Conservation (phyloP, 352 stramenopile species). For the Lagenidium giganteum region DNA sequence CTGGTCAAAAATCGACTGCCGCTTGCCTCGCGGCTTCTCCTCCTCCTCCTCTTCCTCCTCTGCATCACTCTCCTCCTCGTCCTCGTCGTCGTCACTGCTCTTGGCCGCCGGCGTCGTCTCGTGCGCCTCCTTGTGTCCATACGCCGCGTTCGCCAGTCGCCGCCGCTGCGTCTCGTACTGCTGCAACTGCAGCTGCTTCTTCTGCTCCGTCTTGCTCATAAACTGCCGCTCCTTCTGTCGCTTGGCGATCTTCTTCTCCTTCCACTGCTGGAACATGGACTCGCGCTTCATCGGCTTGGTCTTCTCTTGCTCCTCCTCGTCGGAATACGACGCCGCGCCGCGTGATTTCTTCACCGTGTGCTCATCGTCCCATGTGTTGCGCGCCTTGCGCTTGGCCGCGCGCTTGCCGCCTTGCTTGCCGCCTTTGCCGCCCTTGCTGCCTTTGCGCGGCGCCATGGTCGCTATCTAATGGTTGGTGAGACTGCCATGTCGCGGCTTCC, state of each 20-base stretch:
- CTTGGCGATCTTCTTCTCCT: conserved; percentile 47
- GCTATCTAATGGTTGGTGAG: background rate
- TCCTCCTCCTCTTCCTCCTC: conserved; percentile 13
- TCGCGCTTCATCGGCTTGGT: conserved; percentile 20
- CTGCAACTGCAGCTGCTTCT: conserved; percentile 43
- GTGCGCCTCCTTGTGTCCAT: conserved; percentile 18
- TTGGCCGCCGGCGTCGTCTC: conserved; percentile 4
- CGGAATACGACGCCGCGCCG: conserved; percentile 7
- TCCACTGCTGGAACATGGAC: conserved; percentile 80
- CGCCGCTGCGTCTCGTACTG: conserved; percentile 27
- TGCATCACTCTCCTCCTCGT: conserved; percentile 15
- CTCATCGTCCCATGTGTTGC: conserved; percentile 14
- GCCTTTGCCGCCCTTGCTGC: background rate
- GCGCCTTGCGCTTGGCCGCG: conserved; percentile 2
- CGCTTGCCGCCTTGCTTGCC: conserved; percentile 10
- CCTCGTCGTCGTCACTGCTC: conserved; percentile 7
- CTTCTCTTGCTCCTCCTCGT: conserved; percentile 5
- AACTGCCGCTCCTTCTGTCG: conserved; percentile 41
- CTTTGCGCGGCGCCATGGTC: conserved; percentile 1
- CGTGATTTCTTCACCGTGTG: conserved; percentile 1
- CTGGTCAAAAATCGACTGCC: conserved; percentile 54
- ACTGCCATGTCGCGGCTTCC: background rate
- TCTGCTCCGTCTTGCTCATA: conserved; percentile 29
- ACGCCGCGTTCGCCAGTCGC: conserved; percentile 33
- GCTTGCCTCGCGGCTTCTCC: conserved; percentile 11